Percentiles rank a stretch among this genome's conserved stretches.
These are phyloP conservation scores for Emmonsiellopsis sp. DNA, from an alignment of 2,329 filamentous ascomycete genomes.

Conservation along the genomic window DNA sequence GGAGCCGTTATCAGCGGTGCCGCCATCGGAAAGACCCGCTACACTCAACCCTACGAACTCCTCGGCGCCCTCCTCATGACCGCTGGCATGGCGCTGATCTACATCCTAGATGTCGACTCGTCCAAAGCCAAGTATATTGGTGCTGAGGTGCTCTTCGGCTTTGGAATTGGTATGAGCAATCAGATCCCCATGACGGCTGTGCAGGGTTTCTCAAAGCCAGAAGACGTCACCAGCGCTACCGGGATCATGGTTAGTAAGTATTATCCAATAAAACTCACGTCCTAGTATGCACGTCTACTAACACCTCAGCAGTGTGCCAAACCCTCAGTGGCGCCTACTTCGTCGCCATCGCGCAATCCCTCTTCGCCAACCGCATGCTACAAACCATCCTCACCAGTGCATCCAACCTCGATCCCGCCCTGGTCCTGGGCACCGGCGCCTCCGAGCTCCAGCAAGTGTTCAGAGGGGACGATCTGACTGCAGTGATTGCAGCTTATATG, in stretches of 20 bases:
- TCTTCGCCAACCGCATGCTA: constrained; percentile 13
- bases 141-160: constrained; percentile 16
- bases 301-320: constrained; percentile 11
- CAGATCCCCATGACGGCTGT: constrained; percentile 17
- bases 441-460: constrained; percentile 53
- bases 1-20: constrained; percentile 11
- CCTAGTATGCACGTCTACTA: not conserved
- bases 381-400: constrained; percentile 17
- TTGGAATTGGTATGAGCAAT: constrained; percentile 17
- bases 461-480: constrained; percentile 38
- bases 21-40: constrained; percentile 10
- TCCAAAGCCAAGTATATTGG: constrained; percentile 14
- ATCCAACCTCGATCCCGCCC: constrained; percentile 28
- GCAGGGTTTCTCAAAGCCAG: constrained; percentile 13
- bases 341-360: constrained; percentile 14
- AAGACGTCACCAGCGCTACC: constrained; percentile 16
- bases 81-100: constrained; percentile 8
- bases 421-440: constrained; percentile 41
- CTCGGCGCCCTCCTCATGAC: constrained; percentile 6
- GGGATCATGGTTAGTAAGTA: constrained; percentile 17
- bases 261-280: not conserved
- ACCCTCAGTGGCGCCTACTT: constrained; percentile 14
- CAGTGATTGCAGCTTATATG: constrained; percentile 52
- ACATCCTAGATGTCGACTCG: constrained; percentile 8
- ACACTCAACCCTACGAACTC: constrained; percentile 10